Evolutionary conservation across 768 basidiomycete species (phyloP).

Genomic region (Chalciporus pseudorubinellus): DNA sequence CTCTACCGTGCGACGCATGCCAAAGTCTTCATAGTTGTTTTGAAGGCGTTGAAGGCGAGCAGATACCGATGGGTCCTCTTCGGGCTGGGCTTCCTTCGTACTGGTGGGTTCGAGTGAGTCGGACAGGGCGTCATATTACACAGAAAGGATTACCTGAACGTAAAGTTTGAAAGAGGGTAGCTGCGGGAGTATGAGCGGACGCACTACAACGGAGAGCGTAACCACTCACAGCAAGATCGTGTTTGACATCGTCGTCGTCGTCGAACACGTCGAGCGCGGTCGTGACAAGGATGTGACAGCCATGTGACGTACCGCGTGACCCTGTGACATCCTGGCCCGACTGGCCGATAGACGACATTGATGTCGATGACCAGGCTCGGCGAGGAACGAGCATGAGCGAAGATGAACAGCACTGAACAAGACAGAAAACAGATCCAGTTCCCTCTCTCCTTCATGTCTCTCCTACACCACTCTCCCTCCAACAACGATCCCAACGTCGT

Average conservation of each 20-base stretch:
- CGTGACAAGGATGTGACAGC: background rate
- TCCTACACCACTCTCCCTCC: background rate
- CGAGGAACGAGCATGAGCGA: background rate
- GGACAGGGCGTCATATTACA: background rate
- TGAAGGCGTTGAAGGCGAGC: conserved; percentile 92
- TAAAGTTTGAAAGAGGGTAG: conserved; percentile 87
- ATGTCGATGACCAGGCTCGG: background rate
- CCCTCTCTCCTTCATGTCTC: conserved; percentile 12
- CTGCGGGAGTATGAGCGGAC: conserved; percentile 34
- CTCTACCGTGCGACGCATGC: conserved; percentile 94
- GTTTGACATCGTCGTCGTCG: conserved; percentile 44
- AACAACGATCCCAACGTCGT: conserved; percentile 1
- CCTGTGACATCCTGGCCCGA: too few species aligned
- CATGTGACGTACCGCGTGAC: background rate
- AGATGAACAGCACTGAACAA: background rate
- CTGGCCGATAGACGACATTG: background rate
- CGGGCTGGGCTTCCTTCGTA: conserved; percentile 94
- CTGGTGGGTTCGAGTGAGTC: conserved; percentile 39
- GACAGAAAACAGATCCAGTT: background rate
- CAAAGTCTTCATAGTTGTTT: conserved; percentile 95
- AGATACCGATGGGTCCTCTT: conserved; percentile 95
- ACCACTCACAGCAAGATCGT: conserved; percentile 47
- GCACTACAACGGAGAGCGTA: background rate
- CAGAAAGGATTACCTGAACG: conserved; percentile 63
- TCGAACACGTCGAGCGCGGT: conserved; percentile 6